phyloP scores from a whole-genome alignment of 768 basidiomycete genomes.

The Dioszegia aurantiaca region DNA sequence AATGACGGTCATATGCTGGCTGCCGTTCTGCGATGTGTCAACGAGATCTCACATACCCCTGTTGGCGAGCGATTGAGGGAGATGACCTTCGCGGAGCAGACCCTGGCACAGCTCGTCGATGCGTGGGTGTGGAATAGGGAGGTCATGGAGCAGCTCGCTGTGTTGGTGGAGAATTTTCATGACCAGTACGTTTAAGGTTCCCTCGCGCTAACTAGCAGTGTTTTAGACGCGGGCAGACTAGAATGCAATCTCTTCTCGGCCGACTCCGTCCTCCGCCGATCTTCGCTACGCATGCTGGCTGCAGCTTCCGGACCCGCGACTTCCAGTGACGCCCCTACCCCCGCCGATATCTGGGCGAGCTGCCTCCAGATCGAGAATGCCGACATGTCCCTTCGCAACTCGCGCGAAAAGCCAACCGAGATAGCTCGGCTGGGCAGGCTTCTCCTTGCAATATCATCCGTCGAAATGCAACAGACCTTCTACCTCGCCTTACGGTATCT shows the following conservation, averaged over 20 bases:
- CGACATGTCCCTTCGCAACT: slow-evolving; percentile 71
- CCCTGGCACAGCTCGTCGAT: slow-evolving; percentile 14
- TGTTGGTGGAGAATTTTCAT: slow-evolving; percentile 20
- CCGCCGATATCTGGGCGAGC: slow-evolving; percentile 29
- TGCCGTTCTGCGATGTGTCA: slow-evolving; percentile 15
- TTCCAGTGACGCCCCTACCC: too few species aligned
- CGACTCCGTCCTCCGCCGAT: slow-evolving; percentile 64
- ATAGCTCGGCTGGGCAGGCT: slow-evolving; percentile 66
- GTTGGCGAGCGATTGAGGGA: slow-evolving; percentile 12
- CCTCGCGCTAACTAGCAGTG: slow-evolving; percentile 8
- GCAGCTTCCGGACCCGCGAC: slow-evolving; percentile 7
- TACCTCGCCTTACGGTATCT: slow-evolving; percentile 25
- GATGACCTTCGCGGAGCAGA: background rate
- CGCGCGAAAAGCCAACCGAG: slow-evolving; percentile 75
- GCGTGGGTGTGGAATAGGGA: slow-evolving; percentile 41
- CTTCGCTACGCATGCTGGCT: slow-evolving; percentile 56
- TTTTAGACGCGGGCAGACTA: slow-evolving; percentile 53
- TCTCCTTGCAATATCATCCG: slow-evolving; percentile 27
- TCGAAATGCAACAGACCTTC: background rate
- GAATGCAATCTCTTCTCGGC: slow-evolving; percentile 67
- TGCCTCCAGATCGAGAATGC: slow-evolving; percentile 80
- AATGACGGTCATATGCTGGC: slow-evolving; percentile 31
- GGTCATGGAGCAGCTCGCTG: slow-evolving; percentile 24
- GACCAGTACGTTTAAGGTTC: slow-evolving; percentile 16
- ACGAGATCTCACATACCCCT: background rate